Conservation (phyloP, 805 yeast genomes). For the Metschnikowia kunwiensis region DNA sequence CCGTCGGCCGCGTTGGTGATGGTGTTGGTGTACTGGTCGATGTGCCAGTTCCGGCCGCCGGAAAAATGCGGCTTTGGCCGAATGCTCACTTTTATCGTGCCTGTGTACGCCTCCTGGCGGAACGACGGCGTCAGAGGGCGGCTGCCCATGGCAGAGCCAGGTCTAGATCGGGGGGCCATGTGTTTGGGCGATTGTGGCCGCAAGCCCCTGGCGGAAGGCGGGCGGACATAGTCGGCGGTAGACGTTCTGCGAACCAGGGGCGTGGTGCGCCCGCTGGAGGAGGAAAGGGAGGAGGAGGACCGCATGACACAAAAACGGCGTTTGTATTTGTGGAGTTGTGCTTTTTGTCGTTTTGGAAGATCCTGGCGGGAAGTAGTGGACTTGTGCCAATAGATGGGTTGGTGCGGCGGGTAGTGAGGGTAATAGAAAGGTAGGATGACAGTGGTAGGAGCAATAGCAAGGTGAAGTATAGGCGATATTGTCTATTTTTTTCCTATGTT, state of each 20-base stretch:
- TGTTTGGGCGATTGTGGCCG: conserved; percentile 33
- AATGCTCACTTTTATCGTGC: conserved; percentile 72
- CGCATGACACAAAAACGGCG: conserved; percentile 15
- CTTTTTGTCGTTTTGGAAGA: not conserved
- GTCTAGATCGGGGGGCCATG: conserved; percentile 25
- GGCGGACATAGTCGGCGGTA: conserved; percentile 26
- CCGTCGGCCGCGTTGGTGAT: conserved; percentile 56
- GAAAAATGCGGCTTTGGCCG: conserved; percentile 61
- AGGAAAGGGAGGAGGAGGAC: conserved; percentile 17
- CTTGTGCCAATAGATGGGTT: too few species aligned
- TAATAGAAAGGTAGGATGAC: too few species aligned
- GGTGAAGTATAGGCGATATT: too few species aligned
- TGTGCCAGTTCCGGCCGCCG: conserved; percentile 41
- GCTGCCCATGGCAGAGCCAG: conserved; percentile 35
- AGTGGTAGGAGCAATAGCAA: too few species aligned
- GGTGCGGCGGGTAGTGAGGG: too few species aligned
- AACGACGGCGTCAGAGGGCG: conserved; percentile 40
- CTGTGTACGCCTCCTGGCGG: conserved; percentile 50
- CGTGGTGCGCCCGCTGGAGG: conserved; percentile 18
- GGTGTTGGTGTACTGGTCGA: conserved; percentile 35
- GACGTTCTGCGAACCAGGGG: conserved; percentile 13
- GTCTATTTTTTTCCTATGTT: too few species aligned
- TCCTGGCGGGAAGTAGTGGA: not conserved
- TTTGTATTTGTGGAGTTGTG: not conserved
- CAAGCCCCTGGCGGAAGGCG: conserved; percentile 28